phyloP scores from a whole-genome alignment of 805 yeast species.

The Saccharomycopsis sp. region DNA sequence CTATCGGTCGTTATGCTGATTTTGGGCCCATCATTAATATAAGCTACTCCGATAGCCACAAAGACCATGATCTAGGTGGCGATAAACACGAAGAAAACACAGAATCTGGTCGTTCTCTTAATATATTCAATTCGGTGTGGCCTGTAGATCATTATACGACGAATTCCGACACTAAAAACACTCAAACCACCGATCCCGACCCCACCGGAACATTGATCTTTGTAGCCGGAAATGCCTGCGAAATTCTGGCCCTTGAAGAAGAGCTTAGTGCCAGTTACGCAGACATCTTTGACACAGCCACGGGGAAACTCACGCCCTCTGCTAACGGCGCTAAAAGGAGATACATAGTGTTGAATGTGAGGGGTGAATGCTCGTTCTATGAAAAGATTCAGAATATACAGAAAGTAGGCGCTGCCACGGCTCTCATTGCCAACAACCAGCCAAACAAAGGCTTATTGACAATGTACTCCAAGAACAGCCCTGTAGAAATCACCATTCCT shows the following conservation, averaged over 20 bases:
- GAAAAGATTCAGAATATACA: slow-evolving; percentile 43
- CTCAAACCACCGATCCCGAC: too few relatives aligned
- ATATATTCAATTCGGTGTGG: background rate
- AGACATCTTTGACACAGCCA: background rate
- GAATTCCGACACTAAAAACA: background rate
- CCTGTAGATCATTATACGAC: background rate
- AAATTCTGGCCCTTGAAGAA: background rate
- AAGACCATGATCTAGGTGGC: background rate
- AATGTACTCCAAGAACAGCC: slow-evolving; percentile 45
- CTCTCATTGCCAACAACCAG: slow-evolving; percentile 51
- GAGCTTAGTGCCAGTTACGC: background rate
- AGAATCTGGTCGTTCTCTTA: background rate
- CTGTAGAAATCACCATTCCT: slow-evolving; percentile 40
- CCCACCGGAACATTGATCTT: slow-evolving; percentile 8
- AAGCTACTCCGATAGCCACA: slow-evolving; percentile 2
- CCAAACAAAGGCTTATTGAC: slow-evolving; percentile 42
- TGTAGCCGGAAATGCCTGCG: slow-evolving; percentile 11
- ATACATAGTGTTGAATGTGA: slow-evolving; percentile 12
- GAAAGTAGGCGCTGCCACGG: slow-evolving; percentile 41
- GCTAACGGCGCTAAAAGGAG: background rate
- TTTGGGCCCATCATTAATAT: slow-evolving; percentile 17
- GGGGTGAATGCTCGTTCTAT: slow-evolving; percentile 54
- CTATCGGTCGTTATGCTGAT: slow-evolving; percentile 19
- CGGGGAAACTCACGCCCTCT: background rate
- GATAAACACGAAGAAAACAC: background rate